Evolutionary conservation across 768 basidiomycete genomes (phyloP), one percentile per base, ranked within the genome.

Genomic region (Scleroderma bovista): DNA sequence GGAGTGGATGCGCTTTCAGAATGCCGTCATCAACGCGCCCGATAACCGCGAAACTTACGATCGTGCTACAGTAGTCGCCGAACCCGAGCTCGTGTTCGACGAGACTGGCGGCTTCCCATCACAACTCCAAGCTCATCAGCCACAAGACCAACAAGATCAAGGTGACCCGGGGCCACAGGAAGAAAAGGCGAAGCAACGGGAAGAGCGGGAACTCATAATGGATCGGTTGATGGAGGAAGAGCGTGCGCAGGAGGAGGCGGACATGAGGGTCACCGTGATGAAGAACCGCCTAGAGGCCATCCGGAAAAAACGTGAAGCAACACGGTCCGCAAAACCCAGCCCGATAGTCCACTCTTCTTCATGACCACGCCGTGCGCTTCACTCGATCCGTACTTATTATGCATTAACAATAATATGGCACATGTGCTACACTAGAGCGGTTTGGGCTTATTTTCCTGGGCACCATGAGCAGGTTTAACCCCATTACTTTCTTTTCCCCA

Each of bases 181-280:
- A 58, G 78, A 75, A 43, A 72, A 74, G 46, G 61, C 64, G 46
- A 72, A 78, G 58, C 68, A 83, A 57, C 73, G 72, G 60, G 88
- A 91, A 20, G 89, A 92, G 47, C 74, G 79, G 44, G 88, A 92
- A 57, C 67, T 91, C 51, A 91, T 92, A 39, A 87, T 92, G 84
- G 89, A 91, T 66, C 76, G 90, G 48, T 66, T 92, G 42, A 51
- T 90, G 63, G 89, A 91, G 26, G 90, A 93, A 69, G 89, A 93
- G 64, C 76, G 82, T 48, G 84, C 83, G 29, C 90, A 93, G 70
- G 90, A 93, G 62, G 89, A 92, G 62, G 90, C 88, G 6, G 90
- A 93, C 62, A 81, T 81, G 70, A 81, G 80, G 46, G 88, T 90
- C 10, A 62, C 63, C 9, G 57, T 75, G 38, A 75, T 92, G 69